Percentiles rank a stretch among this genome's conserved stretches.
These are phyloP conservation scores for Podospora didyma DNA, from an alignment of 495 filamentous ascomycete species.

Conservation along the genomic window DNA sequence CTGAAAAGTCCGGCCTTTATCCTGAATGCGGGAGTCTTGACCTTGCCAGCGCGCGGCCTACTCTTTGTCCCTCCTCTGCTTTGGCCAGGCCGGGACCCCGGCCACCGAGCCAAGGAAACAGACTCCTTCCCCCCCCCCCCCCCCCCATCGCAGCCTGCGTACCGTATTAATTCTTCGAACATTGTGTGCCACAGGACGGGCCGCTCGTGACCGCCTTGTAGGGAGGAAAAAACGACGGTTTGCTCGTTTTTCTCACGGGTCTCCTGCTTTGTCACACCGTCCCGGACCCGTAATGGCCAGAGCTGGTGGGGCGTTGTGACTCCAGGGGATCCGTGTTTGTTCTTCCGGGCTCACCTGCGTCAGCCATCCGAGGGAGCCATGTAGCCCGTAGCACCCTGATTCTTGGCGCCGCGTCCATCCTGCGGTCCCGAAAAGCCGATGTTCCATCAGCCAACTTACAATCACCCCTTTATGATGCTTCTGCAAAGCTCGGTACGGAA, in stretches of 20 bases:
- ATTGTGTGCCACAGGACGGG: no score
- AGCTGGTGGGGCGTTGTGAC: background rate
- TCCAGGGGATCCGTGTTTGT: no score
- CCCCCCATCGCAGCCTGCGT: no score
- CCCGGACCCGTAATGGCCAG: background rate
- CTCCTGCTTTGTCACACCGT: no score
- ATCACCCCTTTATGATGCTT: background rate
- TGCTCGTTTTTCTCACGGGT: no score
- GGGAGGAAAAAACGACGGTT: background rate
- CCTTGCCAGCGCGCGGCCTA: no score
- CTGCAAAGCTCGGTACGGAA: background rate
- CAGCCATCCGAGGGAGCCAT: background rate
- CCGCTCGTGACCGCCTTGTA: no score
- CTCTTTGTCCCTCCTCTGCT: background rate
- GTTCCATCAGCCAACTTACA: slow-evolving; percentile 1
- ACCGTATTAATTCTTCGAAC: no score
- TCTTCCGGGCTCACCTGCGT: no score
- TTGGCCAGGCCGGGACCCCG: background rate
- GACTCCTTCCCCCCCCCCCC: background rate
- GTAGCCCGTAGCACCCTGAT: background rate
- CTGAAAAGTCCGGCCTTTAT: slow-evolving; percentile 11
- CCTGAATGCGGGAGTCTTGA: slow-evolving; percentile 12
- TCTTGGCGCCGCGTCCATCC: slow-evolving; percentile 9
- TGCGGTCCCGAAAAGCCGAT: slow-evolving; percentile 5
- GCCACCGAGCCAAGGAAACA: background rate